Base-by-base conservation (phyloP, 2,329 filamentous ascomycete genomes). In the Leptosphaerulina australis region DNA sequence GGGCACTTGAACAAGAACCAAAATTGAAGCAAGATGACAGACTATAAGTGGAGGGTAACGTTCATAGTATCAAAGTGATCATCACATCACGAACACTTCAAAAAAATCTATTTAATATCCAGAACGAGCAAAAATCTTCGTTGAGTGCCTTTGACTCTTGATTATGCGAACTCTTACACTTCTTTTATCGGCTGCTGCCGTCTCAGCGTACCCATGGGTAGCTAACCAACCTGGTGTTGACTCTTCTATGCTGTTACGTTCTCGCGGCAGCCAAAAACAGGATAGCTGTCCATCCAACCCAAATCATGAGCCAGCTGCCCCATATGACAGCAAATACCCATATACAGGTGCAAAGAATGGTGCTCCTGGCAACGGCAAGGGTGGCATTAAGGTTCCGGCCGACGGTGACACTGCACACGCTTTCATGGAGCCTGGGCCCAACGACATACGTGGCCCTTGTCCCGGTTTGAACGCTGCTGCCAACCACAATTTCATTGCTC, bases 331-430 rank as follows among this genome's bases (percentile, higher is more conserved):
- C 18, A 40, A 55, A 10, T 64, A 58, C 14, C 75, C 73, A n/a
- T 79, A 79, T 58, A 75, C 73, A 31, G 68, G 69, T 17, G 76
- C 77, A 3, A 70, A 70, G 50, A 72, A 77, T 43, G 77, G 76
- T 34, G 11, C 60, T 8, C 69, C 66, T n/a, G 77, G 77, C 2
- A 74, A 68, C 6, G 71, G 70, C 1, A 67, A 60, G 28, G 77
- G 77, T 38, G 76, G 77, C 2, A 77, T 72, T 51, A 65, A 72
- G 38, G 77, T 79, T 0, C 77, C 77, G 20, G 76, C 71, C 10
- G 59, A 63, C 24, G 71, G 72, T 11, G 76, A 78, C 44, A 67
- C 55, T 18, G 74, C 70, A 5, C 62, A 65, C 29, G 49, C 44
- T 17, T 64, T 56, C 34, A 43, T 44, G 3, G 43, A 53, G 17